Evolutionary conservation across 2,329 filamentous ascomycete genomes (phyloP).

Genomic region (Alternaria triticina): DNA sequence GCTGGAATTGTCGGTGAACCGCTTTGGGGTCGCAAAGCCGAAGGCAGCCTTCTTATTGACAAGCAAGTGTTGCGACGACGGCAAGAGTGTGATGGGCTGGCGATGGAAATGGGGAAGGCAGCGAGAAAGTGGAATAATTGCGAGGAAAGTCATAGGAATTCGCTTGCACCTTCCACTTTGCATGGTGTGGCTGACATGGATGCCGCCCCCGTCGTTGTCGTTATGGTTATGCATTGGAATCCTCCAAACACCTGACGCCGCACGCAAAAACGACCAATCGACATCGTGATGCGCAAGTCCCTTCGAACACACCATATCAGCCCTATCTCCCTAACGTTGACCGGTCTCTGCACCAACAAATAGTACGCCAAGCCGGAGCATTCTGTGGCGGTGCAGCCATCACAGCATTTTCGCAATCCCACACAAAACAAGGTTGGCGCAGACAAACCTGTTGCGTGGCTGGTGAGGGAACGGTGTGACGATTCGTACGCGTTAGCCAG

Average conservation of each 20-base stretch:
- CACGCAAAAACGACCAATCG: not conserved
- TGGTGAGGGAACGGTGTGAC: not conserved
- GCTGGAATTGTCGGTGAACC: not conserved
- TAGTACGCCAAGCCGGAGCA: not conserved
- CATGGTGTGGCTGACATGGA: not conserved
- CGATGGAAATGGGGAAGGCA: not conserved
- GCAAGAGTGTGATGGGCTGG: not conserved
- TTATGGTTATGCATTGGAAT: not conserved
- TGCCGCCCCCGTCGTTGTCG: not conserved
- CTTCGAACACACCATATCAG: not conserved
- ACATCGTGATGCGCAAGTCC: not conserved
- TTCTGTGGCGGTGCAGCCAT: conserved; percentile 7
- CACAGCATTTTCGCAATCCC: not conserved
- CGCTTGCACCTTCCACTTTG: not conserved
- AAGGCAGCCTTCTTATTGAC: not conserved
- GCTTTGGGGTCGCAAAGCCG: not conserved
- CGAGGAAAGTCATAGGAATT: not conserved
- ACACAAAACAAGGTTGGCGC: not conserved
- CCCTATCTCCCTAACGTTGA: not conserved
- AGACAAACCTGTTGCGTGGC: not conserved
- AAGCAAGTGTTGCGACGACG: not conserved
- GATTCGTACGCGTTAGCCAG: conserved; percentile 4
- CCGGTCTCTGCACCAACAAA: not conserved
- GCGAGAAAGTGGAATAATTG: not conserved
- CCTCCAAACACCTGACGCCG: not conserved